phyloP scores from a whole-genome alignment of 1,284 basidiomycete species.

The Pseudozyma sp. region DNA sequence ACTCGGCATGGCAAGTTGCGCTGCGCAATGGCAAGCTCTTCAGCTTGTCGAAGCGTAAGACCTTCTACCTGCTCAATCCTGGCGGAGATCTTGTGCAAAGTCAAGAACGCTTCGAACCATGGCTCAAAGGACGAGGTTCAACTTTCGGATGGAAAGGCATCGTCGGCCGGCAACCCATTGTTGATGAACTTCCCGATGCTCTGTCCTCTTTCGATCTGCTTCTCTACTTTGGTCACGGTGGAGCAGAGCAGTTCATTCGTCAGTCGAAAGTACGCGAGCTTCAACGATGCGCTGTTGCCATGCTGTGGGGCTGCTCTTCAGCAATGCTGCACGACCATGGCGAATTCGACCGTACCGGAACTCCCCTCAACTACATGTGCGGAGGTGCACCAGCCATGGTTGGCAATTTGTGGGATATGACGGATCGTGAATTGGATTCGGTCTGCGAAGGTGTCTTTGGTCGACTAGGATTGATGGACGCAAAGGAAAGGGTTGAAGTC shows the following conservation, averaged over 20 bases:
- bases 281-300: constrained; percentile 85
- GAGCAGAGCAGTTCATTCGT: constrained; percentile 91
- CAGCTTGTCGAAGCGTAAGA: constrained; percentile 62
- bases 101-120: constrained; percentile 82
- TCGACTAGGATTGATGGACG: constrained; percentile 75
- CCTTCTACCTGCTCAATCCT: constrained; percentile 91
- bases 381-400: constrained; percentile 92
- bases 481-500: constrained; percentile 47
- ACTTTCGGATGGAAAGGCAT: constrained; percentile 84
- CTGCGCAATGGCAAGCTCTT: constrained; percentile 50
- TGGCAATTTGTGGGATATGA: constrained; percentile 97
- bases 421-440: constrained; percentile 95
- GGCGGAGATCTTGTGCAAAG: constrained; percentile 88
- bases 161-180: constrained; percentile 75
- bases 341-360: constrained; percentile 90
- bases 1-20: constrained; percentile 38
- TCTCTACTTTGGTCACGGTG: constrained; percentile 92
- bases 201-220: constrained; percentile 59
- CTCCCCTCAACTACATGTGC: constrained; percentile 93
- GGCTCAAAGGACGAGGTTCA: constrained; percentile 74
- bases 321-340: constrained; percentile 88
- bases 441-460: constrained; percentile 87
- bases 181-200: constrained; percentile 56
- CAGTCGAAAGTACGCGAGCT: constrained; percentile 81
- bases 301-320: constrained; percentile 99